Base-by-base conservation (phyloP, 352 stramenopile genomes). In the Thalassiosira exigua region DNA sequence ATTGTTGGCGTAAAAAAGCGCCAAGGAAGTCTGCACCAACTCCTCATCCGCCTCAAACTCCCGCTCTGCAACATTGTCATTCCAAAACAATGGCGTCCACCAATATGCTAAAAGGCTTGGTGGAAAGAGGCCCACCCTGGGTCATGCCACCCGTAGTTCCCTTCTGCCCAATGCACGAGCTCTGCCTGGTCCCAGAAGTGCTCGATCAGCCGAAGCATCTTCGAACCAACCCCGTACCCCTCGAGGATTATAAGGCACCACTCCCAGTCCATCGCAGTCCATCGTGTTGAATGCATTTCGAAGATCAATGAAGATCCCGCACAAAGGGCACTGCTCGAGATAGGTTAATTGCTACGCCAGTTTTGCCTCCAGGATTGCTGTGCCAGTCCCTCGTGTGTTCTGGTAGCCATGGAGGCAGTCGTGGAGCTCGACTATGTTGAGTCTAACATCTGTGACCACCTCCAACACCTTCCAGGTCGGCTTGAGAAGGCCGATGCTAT, bases 211-310 rank as follows among this genome's bases (percentile, higher is more conserved):
- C n/a, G n/a, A n/a, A n/a, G n/a, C n/a, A n/a, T n/a, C n/a, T n/a
- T n/a, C n/a, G n/a, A n/a, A n/a, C n/a, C n/a, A n/a, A n/a, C n/a
- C n/a, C n/a, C n/a, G n/a, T n/a, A n/a, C n/a, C n/a, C 54, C 41
- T 66, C 29, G 41, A 82, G 21, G n/a, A 78, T 77, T 44, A 4
- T 21, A 1, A 78, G 22, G 44, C 53, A 59, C 1, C 44, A 29
- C 22, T 26, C 29, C n/a, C n/a, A n/a, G n/a, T n/a, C n/a, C n/a
- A n/a, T n/a, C n/a, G 27, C 54, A 24, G 24, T 82, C 73, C 42
- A 82, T 59, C n/a, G 56, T 50, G 24, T 81, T 64, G 56, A 65
- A 81, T 4, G 72, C 72, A 48, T 81, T 81, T 17, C 33, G 48
- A 1, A 81, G 46, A 52, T 81, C 72, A 26, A 76, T 12, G 39